A percentile compares a stretch with the other conserved stretches of the same genome.
Evolutionary conservation across 805 yeast genomes (phyloP).

Genomic region (Starmerella floris): DNA sequence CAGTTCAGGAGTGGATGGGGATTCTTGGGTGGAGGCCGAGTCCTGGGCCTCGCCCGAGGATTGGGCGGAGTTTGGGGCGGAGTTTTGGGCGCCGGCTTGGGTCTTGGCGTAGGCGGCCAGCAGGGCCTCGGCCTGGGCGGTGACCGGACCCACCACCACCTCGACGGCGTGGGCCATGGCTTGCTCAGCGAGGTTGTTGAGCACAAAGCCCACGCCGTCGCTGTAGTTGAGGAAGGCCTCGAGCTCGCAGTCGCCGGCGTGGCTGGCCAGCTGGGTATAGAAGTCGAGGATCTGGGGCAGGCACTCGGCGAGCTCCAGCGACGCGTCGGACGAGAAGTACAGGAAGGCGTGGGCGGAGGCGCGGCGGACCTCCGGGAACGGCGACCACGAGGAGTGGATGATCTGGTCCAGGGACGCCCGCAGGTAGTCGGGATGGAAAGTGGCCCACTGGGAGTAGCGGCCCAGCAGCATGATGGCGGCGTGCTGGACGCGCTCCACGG

Average conservation of each 20-base stretch:
- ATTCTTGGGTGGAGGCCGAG: not conserved
- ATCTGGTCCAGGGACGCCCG: constrained; percentile 77
- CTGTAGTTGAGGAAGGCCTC: constrained; percentile 65
- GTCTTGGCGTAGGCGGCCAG: not conserved
- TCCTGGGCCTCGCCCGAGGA: not conserved
- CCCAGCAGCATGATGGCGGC: constrained; percentile 90
- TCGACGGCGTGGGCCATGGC: constrained; percentile 40
- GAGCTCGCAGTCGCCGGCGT: constrained; percentile 38
- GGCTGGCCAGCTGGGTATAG: constrained; percentile 41
- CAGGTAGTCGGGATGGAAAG: constrained; percentile 67
- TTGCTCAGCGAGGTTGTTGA: constrained; percentile 31
- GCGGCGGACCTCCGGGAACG: constrained; percentile 40
- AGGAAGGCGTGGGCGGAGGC: constrained; percentile 90
- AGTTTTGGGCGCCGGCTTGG: not conserved
- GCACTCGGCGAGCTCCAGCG: constrained; percentile 46
- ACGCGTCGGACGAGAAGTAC: constrained; percentile 90
- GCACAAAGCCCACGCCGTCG: constrained; percentile 79
- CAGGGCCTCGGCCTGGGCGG: constrained; percentile 41
- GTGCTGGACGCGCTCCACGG: constrained; percentile 73
- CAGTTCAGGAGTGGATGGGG: not conserved
- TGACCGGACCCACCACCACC: constrained; percentile 58
- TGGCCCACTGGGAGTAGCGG: constrained; percentile 93
- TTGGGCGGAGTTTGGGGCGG: not conserved
- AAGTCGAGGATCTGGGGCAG: constrained; percentile 64
- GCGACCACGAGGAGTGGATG: constrained; percentile 50